phyloP scores from a whole-genome alignment of 2,329 filamentous ascomycete genomes.

The Botrytis tulipae region DNA sequence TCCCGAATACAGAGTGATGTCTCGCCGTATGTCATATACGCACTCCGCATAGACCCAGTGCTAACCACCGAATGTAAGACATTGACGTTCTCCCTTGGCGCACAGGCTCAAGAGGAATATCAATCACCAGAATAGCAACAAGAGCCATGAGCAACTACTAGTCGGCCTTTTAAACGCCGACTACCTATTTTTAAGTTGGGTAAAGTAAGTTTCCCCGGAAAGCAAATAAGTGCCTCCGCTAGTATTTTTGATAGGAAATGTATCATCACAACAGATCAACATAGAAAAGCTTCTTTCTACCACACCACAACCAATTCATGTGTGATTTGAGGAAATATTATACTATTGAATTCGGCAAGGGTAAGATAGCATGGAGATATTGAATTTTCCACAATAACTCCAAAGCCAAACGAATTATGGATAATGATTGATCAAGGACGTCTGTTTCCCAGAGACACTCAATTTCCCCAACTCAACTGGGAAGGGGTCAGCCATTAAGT shows the following conservation, averaged over 20 bases:
- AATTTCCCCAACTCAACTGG: not conserved
- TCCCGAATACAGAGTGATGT: not conserved
- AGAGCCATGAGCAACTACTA: not conserved
- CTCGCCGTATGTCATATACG: not conserved
- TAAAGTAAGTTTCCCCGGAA: not conserved
- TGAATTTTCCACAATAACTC: not conserved
- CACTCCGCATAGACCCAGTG: not conserved
- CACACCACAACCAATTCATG: not conserved
- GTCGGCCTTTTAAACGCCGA: not conserved
- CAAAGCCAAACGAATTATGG: not conserved
- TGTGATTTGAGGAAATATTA: not conserved
- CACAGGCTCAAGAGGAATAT: not conserved
- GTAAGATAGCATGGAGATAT: not conserved
- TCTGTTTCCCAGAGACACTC: not conserved
- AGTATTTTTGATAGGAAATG: not conserved
- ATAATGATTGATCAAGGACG: not conserved
- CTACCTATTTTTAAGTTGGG: not conserved
- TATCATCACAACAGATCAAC: not conserved
- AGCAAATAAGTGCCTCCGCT: not conserved
- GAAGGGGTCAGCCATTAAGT: not conserved
- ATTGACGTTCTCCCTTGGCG: not conserved
- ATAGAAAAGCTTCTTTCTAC: not conserved
- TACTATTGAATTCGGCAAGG: not conserved
- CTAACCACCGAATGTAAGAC: not conserved
- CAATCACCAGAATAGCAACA: not conserved